phyloP scores from a whole-genome alignment of 495 filamentous ascomycete species.

The Annulohypoxylon bovei region DNA sequence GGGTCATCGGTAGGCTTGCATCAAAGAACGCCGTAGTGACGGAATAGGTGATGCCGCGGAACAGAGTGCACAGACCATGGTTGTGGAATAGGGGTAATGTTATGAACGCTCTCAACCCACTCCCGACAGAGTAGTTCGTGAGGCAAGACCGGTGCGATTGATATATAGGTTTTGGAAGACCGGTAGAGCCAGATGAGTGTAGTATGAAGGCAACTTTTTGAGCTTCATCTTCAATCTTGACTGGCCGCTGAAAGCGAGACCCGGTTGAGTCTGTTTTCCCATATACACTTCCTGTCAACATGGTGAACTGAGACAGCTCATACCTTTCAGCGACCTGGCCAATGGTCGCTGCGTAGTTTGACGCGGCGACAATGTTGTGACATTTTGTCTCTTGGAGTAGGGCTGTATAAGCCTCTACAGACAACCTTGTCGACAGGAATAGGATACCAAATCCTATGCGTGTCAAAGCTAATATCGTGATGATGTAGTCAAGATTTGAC shows the following conservation, averaged over 20 bases:
- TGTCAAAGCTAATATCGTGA: slow-evolving; percentile 55
- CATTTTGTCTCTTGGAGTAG: slow-evolving; percentile 53
- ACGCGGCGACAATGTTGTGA: slow-evolving; percentile 45
- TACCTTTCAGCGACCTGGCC: slow-evolving; percentile 35
- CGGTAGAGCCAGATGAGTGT: slow-evolving; percentile 64
- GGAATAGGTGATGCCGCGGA: slow-evolving; percentile 52
- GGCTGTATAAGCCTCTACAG: slow-evolving; percentile 55
- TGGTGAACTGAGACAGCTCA: slow-evolving; percentile 16
- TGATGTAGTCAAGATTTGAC: slow-evolving; percentile 56
- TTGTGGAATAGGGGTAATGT: slow-evolving; percentile 49
- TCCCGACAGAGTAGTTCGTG: slow-evolving; percentile 45
- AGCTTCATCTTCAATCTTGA: slow-evolving; percentile 35
- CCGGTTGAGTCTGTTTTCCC: slow-evolving; percentile 9
- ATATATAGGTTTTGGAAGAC: slow-evolving; percentile 63
- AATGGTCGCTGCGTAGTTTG: slow-evolving; percentile 42
- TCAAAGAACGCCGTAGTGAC: slow-evolving; percentile 57
- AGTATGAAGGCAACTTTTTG: slow-evolving; percentile 51
- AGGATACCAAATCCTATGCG: slow-evolving; percentile 60
- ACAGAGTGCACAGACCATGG: slow-evolving; percentile 60
- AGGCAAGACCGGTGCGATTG: slow-evolving; percentile 40
- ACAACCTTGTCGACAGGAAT: slow-evolving; percentile 58
- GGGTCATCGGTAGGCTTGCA: slow-evolving; percentile 55
- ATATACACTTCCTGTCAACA: slow-evolving; percentile 30
- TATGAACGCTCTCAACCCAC: slow-evolving; percentile 38
- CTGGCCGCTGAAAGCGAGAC: slow-evolving; percentile 18